Evolutionary conservation across 176 grass and related monocot genomes (phyloP).

Genomic region (Musa troglodytarum): DNA sequence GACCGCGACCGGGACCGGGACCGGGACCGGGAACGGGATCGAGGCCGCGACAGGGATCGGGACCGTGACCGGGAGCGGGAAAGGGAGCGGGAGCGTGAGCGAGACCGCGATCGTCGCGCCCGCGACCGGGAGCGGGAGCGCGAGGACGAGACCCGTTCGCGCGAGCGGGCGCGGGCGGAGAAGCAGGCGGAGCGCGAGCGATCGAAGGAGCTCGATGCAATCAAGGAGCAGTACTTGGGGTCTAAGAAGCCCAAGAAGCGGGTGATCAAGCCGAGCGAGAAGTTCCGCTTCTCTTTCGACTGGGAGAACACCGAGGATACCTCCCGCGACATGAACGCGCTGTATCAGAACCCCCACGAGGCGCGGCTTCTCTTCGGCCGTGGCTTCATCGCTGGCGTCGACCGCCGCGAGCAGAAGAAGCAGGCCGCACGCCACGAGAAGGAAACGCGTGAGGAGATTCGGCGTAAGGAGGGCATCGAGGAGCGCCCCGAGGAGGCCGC

Average conservation of each 20-base stretch:
- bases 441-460: slow-evolving; percentile 71
- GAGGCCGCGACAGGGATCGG: slow-evolving; percentile 40
- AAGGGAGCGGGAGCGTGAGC: slow-evolving; percentile 44
- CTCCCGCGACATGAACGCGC: slow-evolving; percentile 79
- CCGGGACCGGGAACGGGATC: slow-evolving; percentile 31
- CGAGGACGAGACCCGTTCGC: slow-evolving; percentile 31
- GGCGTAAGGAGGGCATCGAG: slow-evolving; percentile 66
- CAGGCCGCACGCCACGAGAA: slow-evolving; percentile 56
- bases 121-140: slow-evolving; percentile 44
- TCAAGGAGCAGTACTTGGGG: slow-evolving; percentile 94
- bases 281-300: slow-evolving; percentile 94
- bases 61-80: slow-evolving; percentile 40
- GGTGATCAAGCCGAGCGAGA: slow-evolving; percentile 92
- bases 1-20: slow-evolving; percentile 24
- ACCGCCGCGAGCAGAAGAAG: slow-evolving; percentile 96
- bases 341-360: slow-evolving; percentile 80
- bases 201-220: slow-evolving; percentile 78
- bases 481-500: slow-evolving; percentile 66
- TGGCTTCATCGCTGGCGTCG: slow-evolving; percentile 77
- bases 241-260: slow-evolving; percentile 95
- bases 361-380: slow-evolving; percentile 79
- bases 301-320: slow-evolving; percentile 99
- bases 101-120: slow-evolving; percentile 33
- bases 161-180: slow-evolving; percentile 51
- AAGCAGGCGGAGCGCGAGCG: slow-evolving; percentile 79